These are phyloP conservation scores for Penicillium expansum DNA, from an alignment of 2,329 filamentous ascomycete species.

Conservation along the genomic window DNA sequence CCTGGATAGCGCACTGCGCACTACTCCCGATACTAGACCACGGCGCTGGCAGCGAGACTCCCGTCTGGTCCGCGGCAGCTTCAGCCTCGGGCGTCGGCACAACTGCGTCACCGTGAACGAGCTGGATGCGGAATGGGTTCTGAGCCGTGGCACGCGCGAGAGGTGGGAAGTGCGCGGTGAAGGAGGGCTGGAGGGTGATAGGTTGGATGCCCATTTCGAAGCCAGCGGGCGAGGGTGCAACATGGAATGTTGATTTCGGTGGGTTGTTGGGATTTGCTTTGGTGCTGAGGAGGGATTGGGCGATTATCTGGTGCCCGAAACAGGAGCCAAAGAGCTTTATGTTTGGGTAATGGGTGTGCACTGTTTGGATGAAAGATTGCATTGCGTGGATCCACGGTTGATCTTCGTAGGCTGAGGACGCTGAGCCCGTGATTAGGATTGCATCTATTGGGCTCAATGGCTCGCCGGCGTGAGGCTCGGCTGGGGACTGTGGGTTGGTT, in stretches of 20 bases:
- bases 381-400: constrained; percentile 27
- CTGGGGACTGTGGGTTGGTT: constrained; percentile 3
- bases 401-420: constrained; percentile 24
- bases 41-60: constrained; percentile 19
- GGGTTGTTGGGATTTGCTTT: neutral
- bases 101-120: constrained; percentile 37
- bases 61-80: neutral
- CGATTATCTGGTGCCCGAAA: constrained; percentile 36
- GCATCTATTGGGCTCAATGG: constrained; percentile 26
- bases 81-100: constrained; percentile 11
- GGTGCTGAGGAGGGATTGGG: constrained; percentile 24
- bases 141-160: neutral
- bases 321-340: constrained; percentile 36
- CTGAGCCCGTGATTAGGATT: constrained; percentile 32
- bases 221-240: constrained; percentile 22
- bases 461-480: constrained; percentile 5
- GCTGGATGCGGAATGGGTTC: constrained; percentile 29
- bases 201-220: constrained; percentile 33
- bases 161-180: constrained; percentile 15
- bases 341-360: constrained; percentile 24
- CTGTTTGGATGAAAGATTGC: constrained; percentile 24
- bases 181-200: constrained; percentile 23
- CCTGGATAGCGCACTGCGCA: constrained; percentile 28
- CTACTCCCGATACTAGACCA: constrained; percentile 34
- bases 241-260: constrained; percentile 13